phyloP scores from a whole-genome alignment of 1,139 yeast genomes.

The Kodamaea ohmeri region DNA sequence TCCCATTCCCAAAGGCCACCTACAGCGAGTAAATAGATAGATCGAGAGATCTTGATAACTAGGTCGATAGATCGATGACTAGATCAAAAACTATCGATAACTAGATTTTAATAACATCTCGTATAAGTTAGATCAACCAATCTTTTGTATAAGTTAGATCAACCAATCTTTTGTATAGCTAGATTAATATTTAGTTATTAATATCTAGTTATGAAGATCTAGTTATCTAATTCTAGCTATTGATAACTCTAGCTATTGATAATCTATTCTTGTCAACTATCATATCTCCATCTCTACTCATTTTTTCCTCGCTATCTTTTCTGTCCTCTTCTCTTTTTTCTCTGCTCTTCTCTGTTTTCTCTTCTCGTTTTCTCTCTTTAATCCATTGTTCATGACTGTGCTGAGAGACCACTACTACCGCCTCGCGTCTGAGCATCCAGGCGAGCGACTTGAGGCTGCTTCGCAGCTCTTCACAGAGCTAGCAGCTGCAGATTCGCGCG shows the following conservation, averaged over 20 bases:
- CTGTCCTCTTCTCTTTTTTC: not conserved
- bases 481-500: slow-evolving; percentile 37
- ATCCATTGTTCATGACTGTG: slow-evolving; percentile 30
- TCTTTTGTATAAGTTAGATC: too few species aligned
- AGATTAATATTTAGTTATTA: too few species aligned
- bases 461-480: slow-evolving; percentile 62
- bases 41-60: too few species aligned
- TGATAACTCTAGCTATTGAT: too few species aligned
- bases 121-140: too few species aligned
- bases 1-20: slow-evolving; percentile 68
- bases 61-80: too few species aligned
- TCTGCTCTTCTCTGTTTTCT: not conserved
- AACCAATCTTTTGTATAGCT: too few species aligned
- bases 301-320: not conserved
- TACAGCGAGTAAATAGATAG: slow-evolving; percentile 4
- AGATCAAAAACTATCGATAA: too few species aligned
- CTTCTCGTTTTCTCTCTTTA: not conserved
- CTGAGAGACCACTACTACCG: slow-evolving; percentile 75
- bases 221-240: too few species aligned
- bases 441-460: slow-evolving; percentile 74
- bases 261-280: too few species aligned
- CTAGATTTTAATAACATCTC: too few species aligned
- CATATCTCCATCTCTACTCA: not conserved
- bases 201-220: too few species aligned
- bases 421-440: slow-evolving; percentile 72